Evolutionary conservation across 306 rosid species (phyloP).

Genomic region (Cucurbita pepo): DNA sequence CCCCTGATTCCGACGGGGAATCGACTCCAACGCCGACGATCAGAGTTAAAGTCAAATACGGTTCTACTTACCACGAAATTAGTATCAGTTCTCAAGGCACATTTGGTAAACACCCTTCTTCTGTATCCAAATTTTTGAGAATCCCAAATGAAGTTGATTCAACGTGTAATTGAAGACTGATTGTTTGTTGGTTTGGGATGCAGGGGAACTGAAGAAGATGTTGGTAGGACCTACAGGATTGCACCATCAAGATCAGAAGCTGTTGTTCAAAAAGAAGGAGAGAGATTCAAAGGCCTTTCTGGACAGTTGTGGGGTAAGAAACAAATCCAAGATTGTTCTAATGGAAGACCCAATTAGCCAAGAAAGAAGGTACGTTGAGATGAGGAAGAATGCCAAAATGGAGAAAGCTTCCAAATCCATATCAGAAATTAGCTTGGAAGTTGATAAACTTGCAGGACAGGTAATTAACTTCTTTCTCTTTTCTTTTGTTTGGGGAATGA

Average conservation of each 20-base stretch:
- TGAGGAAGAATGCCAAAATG: constrained; percentile 70
- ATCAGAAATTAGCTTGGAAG: constrained; percentile 78
- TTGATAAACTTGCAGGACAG: constrained; percentile 75
- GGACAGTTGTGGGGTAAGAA: constrained; percentile 65
- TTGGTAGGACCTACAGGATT: constrained; percentile 71
- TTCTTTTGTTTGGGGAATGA: background rate
- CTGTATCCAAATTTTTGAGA: background rate
- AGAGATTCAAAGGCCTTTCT: constrained; percentile 87
- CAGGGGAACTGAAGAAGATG: constrained; percentile 92
- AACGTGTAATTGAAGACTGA: background rate
- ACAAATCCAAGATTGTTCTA: constrained; percentile 61
- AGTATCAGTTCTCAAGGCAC: constrained; percentile 67
- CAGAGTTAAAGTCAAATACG: constrained; percentile 66
- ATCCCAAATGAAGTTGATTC: background rate
- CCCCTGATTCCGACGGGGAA: constrained; percentile 42
- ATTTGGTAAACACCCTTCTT: constrained; percentile 34
- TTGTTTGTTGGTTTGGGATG: background rate
- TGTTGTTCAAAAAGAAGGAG: constrained; percentile 69
- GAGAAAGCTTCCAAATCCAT: constrained; percentile 77
- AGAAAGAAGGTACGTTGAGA: constrained; percentile 61
- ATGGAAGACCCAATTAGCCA: constrained; percentile 84
- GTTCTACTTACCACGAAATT: constrained; percentile 69
- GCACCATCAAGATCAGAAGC: constrained; percentile 84
- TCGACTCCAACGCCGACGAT: constrained; percentile 47
- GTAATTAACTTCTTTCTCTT: constrained; percentile 15